Percentiles rank a stretch among this genome's conserved stretches.
These are phyloP conservation scores for Chimonanthus praecox DNA, from an alignment of 164 flowering plant species.

Conservation along the genomic window DNA sequence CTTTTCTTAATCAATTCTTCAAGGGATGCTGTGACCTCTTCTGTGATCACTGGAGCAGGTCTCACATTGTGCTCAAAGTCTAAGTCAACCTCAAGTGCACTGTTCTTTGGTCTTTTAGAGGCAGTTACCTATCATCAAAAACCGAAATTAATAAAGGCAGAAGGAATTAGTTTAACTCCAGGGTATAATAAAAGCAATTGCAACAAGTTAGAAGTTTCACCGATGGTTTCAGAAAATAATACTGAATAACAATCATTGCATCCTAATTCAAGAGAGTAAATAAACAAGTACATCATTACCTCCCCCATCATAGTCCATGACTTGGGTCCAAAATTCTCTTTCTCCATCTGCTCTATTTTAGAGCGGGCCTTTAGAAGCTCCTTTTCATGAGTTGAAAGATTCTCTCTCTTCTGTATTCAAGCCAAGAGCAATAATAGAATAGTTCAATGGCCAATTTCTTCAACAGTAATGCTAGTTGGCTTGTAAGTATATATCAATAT, in stretches of 20 bases:
- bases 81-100: constrained; percentile 90
- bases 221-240: background rate
- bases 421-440: too few species aligned
- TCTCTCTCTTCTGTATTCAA: constrained; percentile 34
- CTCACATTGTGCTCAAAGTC: constrained; percentile 92
- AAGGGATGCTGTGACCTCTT: constrained; percentile 71
- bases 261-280: too few species aligned
- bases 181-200: background rate
- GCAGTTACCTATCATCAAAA: constrained; percentile 64
- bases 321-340: constrained; percentile 67
- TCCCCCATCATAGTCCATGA: constrained; percentile 94
- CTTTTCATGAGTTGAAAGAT: constrained; percentile 81
- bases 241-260: too few species aligned
- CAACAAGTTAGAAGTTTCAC: background rate
- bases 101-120: constrained; percentile 70
- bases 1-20: constrained; percentile 76
- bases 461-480: background rate
- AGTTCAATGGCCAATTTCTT: background rate
- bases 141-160: constrained; percentile 6
- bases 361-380: constrained; percentile 40
- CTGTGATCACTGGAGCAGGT: constrained; percentile 86
- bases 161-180: background rate
- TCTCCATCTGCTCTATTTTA: constrained; percentile 75
- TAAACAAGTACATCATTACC: constrained; percentile 36
- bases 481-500: background rate